phyloP scores from a whole-genome alignment of 2,329 filamentous ascomycete species.

The Phialocephala subalpina region DNA sequence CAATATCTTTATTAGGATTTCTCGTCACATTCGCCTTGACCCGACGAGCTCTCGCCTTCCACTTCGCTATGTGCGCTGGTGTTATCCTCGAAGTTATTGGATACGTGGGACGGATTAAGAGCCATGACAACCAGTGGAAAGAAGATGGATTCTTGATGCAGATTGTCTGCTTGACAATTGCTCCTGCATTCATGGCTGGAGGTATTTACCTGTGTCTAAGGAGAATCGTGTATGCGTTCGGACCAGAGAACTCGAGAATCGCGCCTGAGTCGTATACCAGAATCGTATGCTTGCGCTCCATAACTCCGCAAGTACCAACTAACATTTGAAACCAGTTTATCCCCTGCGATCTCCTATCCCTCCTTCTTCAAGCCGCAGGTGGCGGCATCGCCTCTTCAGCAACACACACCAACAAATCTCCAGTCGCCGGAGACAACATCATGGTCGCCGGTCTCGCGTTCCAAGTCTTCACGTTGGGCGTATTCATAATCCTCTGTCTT shows the following conservation, averaged over 20 bases:
- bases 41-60: slow-evolving; percentile 58
- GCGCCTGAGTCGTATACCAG: slow-evolving; percentile 56
- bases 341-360: slow-evolving; percentile 66
- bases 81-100: slow-evolving; percentile 64
- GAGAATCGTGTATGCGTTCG: slow-evolving; percentile 57
- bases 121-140: slow-evolving; percentile 61
- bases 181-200: slow-evolving; percentile 69
- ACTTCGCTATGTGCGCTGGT: slow-evolving; percentile 61
- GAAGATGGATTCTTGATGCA: slow-evolving; percentile 60
- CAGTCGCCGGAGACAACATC: slow-evolving; percentile 61
- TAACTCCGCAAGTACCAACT: slow-evolving; percentile 37
- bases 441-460: slow-evolving; percentile 70
- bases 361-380: slow-evolving; percentile 67
- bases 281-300: slow-evolving; percentile 50
- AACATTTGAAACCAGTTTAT: slow-evolving; percentile 57
- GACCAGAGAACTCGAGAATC: slow-evolving; percentile 57
- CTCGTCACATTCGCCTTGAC: slow-evolving; percentile 51
- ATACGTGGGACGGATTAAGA: slow-evolving; percentile 64
- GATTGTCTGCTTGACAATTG: slow-evolving; percentile 69
- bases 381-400: slow-evolving; percentile 65
- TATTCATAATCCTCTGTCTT: slow-evolving; percentile 56
- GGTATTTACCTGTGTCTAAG: slow-evolving; percentile 69
- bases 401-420: slow-evolving; percentile 46
- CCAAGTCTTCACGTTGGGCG: slow-evolving; percentile 64
- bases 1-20: slow-evolving; percentile 50